Evolutionary conservation across 805 yeast genomes (phyloP), one percentile per base, ranked within the genome.

Genomic region (Sporopachydermia lactativora): DNA sequence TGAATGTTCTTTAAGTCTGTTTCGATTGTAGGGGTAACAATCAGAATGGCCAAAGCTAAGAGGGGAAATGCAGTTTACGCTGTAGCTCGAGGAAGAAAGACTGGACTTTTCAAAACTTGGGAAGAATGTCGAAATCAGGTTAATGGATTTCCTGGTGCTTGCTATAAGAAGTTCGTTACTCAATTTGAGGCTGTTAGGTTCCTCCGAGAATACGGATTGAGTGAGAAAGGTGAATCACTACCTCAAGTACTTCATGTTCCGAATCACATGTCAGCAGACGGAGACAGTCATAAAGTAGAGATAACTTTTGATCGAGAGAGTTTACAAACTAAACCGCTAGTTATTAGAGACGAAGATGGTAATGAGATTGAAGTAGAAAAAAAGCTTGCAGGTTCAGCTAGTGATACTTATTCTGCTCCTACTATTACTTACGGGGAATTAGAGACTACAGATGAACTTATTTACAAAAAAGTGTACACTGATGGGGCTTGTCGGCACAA

Each of bases 401-500:
- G 14, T 14, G 15, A 16, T 15, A 4, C 16, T 5, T 13, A 17
- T 5, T 8, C 6, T n/a, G 14, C 14, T n/a, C 14, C 42, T 8
- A 34, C 38, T 5, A 17, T 14, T 6, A n/a, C 36, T 14, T 14
- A 16, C 14, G 17, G 17, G n/a, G 5, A 15, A 31, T n/a, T 5
- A 19, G 36, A 19, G 35, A 11, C 38, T n/a, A 15, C 41, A 19
- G 31, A 42, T 40, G 17, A 13, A 16, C 17, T 15, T 3, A 19
- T 43, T 3, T n/a, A 17, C 11, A 38, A 35, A 4, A 39, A 43
- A 4, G 62, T 84, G 0, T 86, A 71, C 51, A 77, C 84, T 15
- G 96, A 86, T 57, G 96, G 96, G 0, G 81, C 94, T 0, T 65
- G 77, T 0, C 60, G 76, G 5, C 68, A 71, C 3, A 79, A 80